Evolutionary conservation across 495 filamentous ascomycete species (phyloP), one percentile per base, ranked within the genome.

Genomic region (Talaromyces adpressus): DNA sequence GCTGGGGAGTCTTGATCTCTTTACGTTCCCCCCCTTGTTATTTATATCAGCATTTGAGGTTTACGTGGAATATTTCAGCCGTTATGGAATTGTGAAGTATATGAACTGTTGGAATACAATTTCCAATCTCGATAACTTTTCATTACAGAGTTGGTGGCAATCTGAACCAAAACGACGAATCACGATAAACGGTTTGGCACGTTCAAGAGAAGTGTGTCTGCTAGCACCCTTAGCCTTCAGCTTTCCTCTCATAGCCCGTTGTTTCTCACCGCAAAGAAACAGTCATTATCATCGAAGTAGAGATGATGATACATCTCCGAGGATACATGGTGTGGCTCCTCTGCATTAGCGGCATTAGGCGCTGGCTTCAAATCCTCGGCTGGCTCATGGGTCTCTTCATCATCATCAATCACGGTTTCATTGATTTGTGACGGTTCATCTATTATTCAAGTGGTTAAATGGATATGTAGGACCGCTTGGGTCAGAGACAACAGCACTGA

Each of bases 261-360:
- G n/a, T 57, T 57, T 20, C 39, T 68, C 8, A 75, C 75, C n/a
- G 75, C 73, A 34, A 79, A 79, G 63, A 79, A 79, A 56, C 71
- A 69, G 25, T 72, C 73, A 61, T 79, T 77, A 52, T 79, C 75
- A 57, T 79, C 75, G 27, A 73, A 78, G 57, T 76, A 72, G 14
- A 76, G 74, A 63, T 73, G 68, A 66, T 79, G 75, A 49, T 65
- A 61, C n/a, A 68, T 39, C n/a, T 69, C 63, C 64, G 62, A 62
- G 67, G 62, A 16, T 69, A 69, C 49, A 63, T 66, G 27, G 67
- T 71, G 45, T 18, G 45, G 9, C 1, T 49, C 18, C 6, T 49
- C 45, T 2, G 36, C 12, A 9, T 20, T 49, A 1, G 45, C 45
- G 14, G 36, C 12, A 9, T 20, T 49, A 1, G 45, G 45, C 45